These are phyloP conservation scores for Geotrichum fermentans DNA, from an alignment of 1,139 yeast genomes.

Conservation along the genomic window DNA sequence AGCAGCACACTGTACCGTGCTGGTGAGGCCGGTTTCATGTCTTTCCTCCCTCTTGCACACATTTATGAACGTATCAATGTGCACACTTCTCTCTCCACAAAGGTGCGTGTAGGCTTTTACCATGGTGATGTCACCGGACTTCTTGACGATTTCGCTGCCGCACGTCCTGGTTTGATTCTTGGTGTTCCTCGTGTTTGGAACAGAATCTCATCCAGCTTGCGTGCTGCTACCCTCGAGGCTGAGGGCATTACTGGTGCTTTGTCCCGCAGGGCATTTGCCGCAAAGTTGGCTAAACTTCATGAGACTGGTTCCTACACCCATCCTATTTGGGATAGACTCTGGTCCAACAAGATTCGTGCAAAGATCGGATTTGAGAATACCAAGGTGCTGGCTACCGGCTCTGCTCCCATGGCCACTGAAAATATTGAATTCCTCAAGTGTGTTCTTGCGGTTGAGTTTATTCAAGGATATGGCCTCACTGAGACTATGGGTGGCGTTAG, in stretches of 20 bases:
- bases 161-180: conserved; percentile 51
- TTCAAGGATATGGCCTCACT: conserved; percentile 76
- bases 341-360: conserved; percentile 50
- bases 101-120: conserved; percentile 45
- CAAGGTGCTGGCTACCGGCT: conserved; percentile 50
- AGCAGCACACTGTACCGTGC: conserved; percentile 18
- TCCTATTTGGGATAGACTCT: conserved; percentile 46
- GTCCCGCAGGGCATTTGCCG: conserved; percentile 40
- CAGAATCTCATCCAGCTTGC: conserved; percentile 54
- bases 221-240: conserved; percentile 35
- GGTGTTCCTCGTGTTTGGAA: conserved; percentile 66
- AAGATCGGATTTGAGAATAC: conserved; percentile 56
- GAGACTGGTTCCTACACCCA: conserved; percentile 39
- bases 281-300: conserved; percentile 38
- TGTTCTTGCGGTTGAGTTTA: conserved; percentile 53
- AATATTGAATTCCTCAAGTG: conserved; percentile 59
- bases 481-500: conserved; percentile 67
- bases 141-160: conserved; percentile 52
- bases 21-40: conserved; percentile 31
- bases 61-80: conserved; percentile 50
- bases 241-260: conserved; percentile 21
- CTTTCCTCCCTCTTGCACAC: conserved; percentile 66
- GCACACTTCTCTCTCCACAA: conserved; percentile 26
- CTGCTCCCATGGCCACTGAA: conserved; percentile 67
- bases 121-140: conserved; percentile 44